Base-by-base conservation (phyloP, 75 land plant genomes). In the Isoetes taiwanensis region DNA sequence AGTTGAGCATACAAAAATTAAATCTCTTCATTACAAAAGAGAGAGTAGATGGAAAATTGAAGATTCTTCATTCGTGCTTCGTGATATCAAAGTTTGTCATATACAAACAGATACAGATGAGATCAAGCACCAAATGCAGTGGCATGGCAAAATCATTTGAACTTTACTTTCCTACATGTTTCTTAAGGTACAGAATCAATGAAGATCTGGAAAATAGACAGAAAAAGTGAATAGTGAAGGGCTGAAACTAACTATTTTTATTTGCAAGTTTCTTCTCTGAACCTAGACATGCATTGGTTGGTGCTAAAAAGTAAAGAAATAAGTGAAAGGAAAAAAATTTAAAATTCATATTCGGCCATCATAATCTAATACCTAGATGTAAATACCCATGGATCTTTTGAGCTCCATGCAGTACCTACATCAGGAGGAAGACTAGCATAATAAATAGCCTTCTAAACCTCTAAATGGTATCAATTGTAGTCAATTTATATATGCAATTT, bases 351-450 rank as follows among this genome's bases (percentile, higher is more conserved):
- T 96, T 75, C 95, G 79, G 26, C 99, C 99, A 72, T 94, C 99
- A 68, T 84, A 94, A n/a, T n/a, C n/a, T n/a, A n/a, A 12, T 90
- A 89, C 58, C 88, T 59, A 12, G 90, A 84, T 24, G 96, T 96
- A 73, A 94, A 94, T 23, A 84, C 65, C 82, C 76, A 82, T n/a
- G 99, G 99, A 59, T 94, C 96, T 31, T 83, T 74, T 28, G 76
- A 62, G 62, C 99, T 94, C 99, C 99, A 94, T 61, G 99, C 76
- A 57, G 89, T 57, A 11, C 90, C 99, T 94, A 70, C n/a, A 53
- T 37, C 20, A 57, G 58, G 5, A 20, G 28, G 30, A 11, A 21
- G 21, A 21, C n/a, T n/a, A n/a, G n/a, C n/a, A n/a, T n/a, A n/a
- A n/a, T n/a, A n/a, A n/a, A n/a, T n/a, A n/a, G n/a, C n/a, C n/a